Evolutionary conservation across 139 green algal genomes (phyloP), one percentile per base, ranked within the genome.

Genomic region (Coelastrella sp.): DNA sequence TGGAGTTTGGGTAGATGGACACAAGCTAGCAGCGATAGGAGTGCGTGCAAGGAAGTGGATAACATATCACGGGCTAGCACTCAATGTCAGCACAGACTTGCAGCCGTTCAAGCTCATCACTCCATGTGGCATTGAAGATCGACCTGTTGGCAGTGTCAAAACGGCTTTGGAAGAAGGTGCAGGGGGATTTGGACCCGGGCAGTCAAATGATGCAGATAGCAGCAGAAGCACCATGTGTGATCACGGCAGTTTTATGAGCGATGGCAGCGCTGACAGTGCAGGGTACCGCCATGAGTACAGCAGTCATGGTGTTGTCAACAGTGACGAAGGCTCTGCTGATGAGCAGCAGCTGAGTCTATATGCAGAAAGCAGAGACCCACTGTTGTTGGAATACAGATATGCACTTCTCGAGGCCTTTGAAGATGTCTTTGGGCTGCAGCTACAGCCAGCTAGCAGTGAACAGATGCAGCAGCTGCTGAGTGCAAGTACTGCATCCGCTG

Each of bases 11-110:
- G 93, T 98, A 23, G 93, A 86, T 0, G 92, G 94, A 34, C 84
- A 91, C n/a, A 99, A 99, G 88, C 84, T 99, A 11, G 95, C 90
- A 3, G 97, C 97, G 1, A 93, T 99, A 2, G 97, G 97, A 2
- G 96, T 99, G 60, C 86, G 92, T 11, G 97, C 98, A 23, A 25
- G 53, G 23, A 92, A 90, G 27, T 98, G 96, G 72, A 84, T 98
- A 27, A 93, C 94, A 11, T 92, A 90, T 63, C 96, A 99, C 82
- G 97, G 97, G 6, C 27, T 98, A 11, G 96, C 96, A 17, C 88
- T 99, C 3, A 99, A 99, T 84, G 92, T 96, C 5, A 83, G 45
- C n/a, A 89, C 93, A 17, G 93, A 98, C 81, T 89, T 99, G 38
- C 27, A 43, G 0, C 91, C 87, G 5, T 99, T 97, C 63, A 25